Evolutionary conservation across 2,329 filamentous ascomycete species (phyloP).

Genomic region (Pseudocercospora fuligena): DNA sequence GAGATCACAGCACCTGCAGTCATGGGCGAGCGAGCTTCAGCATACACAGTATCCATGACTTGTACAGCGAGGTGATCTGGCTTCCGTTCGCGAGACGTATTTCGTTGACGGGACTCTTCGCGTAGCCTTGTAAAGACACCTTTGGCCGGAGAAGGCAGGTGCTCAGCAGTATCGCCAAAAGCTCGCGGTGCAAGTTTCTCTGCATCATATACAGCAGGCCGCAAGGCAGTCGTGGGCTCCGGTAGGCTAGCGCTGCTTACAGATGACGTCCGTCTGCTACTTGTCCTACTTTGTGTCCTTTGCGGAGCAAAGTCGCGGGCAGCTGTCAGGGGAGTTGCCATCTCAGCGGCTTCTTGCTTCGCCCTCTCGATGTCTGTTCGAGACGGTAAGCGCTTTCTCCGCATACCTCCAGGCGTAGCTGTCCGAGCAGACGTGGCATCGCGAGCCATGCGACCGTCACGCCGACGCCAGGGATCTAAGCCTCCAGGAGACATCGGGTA

Average conservation of each 20-base stretch:
- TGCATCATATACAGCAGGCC: conserved; percentile 27
- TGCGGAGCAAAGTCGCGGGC: conserved; percentile 55
- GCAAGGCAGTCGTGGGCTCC: conserved; percentile 37
- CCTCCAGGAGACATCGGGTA: conserved; percentile 68
- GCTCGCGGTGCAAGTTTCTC: conserved; percentile 25
- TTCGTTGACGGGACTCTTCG: conserved; percentile 65
- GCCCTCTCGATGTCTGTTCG: conserved; percentile 48
- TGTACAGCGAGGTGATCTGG: conserved; percentile 67
- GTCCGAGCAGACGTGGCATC: conserved; percentile 59
- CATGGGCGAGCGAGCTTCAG: conserved; percentile 30
- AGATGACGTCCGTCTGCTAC: conserved; percentile 31
- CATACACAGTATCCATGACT: conserved; percentile 50
- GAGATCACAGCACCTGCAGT: conserved; percentile 10
- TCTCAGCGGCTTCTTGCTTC: conserved; percentile 64
- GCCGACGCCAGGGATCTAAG: conserved; percentile 43
- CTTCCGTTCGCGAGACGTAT: conserved; percentile 77
- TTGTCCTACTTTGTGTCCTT: conserved; percentile 16
- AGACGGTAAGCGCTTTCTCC: conserved; percentile 70
- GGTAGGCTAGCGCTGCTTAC: conserved; percentile 26
- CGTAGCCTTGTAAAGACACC: conserved; percentile 67
- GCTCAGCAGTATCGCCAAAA: conserved; percentile 40
- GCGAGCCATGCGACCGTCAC: conserved; percentile 39
- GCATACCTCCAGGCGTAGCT: conserved; percentile 61
- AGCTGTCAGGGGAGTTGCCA: conserved; percentile 64
- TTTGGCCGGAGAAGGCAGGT: conserved; percentile 70